These are phyloP conservation scores for Aphanomyces stellatus DNA, from an alignment of 352 stramenopile genomes.

Conservation along the genomic window DNA sequence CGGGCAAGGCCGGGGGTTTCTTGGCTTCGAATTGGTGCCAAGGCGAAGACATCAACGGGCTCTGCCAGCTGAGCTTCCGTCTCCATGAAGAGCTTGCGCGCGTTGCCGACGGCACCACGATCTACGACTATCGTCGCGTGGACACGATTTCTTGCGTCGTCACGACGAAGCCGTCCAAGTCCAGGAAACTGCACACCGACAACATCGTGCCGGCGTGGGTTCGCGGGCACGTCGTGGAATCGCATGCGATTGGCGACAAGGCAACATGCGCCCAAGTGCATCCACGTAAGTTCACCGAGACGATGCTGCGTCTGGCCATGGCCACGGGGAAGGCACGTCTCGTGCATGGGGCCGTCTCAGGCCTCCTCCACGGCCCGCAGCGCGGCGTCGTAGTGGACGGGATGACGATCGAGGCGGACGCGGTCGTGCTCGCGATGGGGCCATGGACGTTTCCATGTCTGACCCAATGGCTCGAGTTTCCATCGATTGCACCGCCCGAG, in stretches of 20 bases:
- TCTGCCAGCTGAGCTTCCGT: conserved; percentile 73
- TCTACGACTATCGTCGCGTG: conserved; percentile 7
- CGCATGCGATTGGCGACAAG: background rate
- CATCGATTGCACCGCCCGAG: background rate
- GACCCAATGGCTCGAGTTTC: background rate
- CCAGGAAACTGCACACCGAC: background rate
- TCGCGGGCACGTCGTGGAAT: background rate
- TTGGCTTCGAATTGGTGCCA: conserved; percentile 68
- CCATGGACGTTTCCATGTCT: conserved; percentile 42
- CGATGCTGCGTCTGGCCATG: conserved; percentile 30
- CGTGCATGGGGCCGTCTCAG: background rate
- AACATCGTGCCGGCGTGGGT: conserved; percentile 4
- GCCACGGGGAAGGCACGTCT: background rate
- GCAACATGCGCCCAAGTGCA: conserved; percentile 26
- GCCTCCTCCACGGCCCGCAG: background rate
- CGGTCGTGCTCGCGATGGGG: conserved; percentile 63
- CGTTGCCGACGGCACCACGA: conserved; percentile 22
- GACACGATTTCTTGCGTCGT: conserved; percentile 18
- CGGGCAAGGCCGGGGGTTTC: conserved; percentile 81
- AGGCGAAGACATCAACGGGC: conserved; percentile 36
- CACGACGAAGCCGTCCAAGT: background rate
- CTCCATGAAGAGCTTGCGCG: conserved; percentile 59
- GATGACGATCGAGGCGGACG: conserved; percentile 27
- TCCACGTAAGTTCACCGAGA: conserved; percentile 40
- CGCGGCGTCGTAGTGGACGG: conserved; percentile 33